A percentile compares a stretch with the other conserved stretches of the same genome.
Conservation (phyloP, 306 rosid genomes). For the Dalbergia oliveri region DNA sequence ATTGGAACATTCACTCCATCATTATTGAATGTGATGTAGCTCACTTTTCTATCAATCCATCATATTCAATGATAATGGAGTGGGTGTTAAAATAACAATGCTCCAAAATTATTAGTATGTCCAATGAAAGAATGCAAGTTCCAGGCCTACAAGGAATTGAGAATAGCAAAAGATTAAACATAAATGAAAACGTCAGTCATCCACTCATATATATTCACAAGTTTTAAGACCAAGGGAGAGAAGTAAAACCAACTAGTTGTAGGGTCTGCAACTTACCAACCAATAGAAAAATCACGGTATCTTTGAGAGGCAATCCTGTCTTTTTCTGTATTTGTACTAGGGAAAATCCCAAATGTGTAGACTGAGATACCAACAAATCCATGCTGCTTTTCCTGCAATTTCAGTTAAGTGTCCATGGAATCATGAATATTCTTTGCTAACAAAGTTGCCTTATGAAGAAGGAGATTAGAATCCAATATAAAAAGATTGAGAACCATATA, state of each 20-base stretch:
- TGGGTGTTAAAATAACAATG: too few relatives aligned
- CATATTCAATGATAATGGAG: too few relatives aligned
- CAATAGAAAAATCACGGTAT: constrained; percentile 54
- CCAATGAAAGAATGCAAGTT: constrained; percentile 22
- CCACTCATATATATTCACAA: background rate
- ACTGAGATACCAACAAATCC: constrained; percentile 69
- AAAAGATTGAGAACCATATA: background rate
- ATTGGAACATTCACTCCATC: too few relatives aligned
- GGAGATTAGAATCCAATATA: background rate
- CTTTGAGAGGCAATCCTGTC: constrained; percentile 67
- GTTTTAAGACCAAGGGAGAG: background rate
- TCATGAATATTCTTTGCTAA: constrained; percentile 3
- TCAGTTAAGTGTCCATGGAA: background rate
- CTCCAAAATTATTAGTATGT: background rate
- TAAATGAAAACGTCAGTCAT: background rate
- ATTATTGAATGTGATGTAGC: too few relatives aligned
- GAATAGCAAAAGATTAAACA: background rate
- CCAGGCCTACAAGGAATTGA: constrained; percentile 6
- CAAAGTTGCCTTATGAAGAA: background rate
- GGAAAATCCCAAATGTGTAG: constrained; percentile 46
- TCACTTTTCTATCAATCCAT: too few relatives aligned
- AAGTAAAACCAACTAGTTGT: background rate
- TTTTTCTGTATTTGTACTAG: constrained; percentile 55
- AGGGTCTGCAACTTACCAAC: constrained; percentile 56
- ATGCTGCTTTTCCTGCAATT: constrained; percentile 67